Conservation (phyloP, 2,329 filamentous ascomycete genomes). For the Ophiostoma perfectum region DNA sequence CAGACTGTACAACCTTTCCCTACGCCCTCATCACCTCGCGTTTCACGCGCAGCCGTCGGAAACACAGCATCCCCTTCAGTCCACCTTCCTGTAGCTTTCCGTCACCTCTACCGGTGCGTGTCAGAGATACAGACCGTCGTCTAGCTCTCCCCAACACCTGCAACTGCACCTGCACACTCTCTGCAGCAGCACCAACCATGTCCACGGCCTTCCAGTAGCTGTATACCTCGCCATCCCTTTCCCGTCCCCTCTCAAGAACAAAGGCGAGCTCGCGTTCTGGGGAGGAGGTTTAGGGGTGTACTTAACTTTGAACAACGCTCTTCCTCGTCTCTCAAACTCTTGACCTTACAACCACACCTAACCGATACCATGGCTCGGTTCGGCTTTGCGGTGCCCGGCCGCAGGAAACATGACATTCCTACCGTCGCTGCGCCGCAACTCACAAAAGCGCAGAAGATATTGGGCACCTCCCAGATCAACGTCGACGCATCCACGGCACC, state of each 20-base stretch:
- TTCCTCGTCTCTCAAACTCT: background rate
- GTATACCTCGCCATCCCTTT: background rate
- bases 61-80: background rate
- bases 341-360: background rate
- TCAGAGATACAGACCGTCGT: conserved; percentile 14
- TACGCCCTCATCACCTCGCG: background rate
- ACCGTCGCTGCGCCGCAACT: conserved; percentile 36
- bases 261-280: conserved; percentile 10
- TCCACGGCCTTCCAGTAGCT: conserved; percentile 2
- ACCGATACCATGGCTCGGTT: conserved; percentile 37
- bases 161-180: background rate
- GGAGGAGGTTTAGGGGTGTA: conserved; percentile 2
- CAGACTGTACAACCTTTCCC: background rate
- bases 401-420: conserved; percentile 38
- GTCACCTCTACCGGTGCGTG: background rate
- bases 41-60: conserved; percentile 5
- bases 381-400: conserved; percentile 45
- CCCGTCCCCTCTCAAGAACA: conserved; percentile 4
- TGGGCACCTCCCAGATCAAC: conserved; percentile 44
- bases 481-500: conserved; percentile 34
- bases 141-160: background rate
- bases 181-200: background rate
- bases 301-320: background rate
- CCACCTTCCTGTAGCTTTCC: background rate
- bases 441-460: conserved; percentile 48